Evolutionary conservation across 106 monocot genomes (phyloP), one percentile per base, ranked within the genome.

Genomic region (Allium cepa): DNA sequence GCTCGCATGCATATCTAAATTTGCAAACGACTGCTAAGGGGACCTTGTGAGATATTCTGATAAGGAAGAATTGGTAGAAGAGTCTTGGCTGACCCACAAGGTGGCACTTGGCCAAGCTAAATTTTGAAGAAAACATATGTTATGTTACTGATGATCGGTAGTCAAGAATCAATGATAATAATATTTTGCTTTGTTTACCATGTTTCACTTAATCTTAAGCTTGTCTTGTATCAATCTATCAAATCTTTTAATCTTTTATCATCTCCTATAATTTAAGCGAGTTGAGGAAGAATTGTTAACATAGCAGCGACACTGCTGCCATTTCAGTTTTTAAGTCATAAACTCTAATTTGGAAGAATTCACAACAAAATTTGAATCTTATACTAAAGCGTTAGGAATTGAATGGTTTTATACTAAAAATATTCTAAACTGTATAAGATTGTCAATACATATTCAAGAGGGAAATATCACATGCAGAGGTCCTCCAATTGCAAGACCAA

Each of bases 401-500:
- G 22, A 22, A 22, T 22, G 22, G 22, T 22, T 22, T 22, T 1
- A 22, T 22, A 22, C 22, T 22, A 22, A 1, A 22, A 22, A 22
- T 22, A 22, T 22, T 22, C 22, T 22, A 22, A 22, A 22, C 1
- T 22, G 22, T 22, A 22, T 53, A 53, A 36, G 52, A 49, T 7
- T 18, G 18, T 22, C 47, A 7, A 53, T n/a, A 60, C 10, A 22
- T 22, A 22, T 61, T 18, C 8, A 47, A 14, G 36, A 53, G 50
- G 26, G 16, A 11, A 13, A 53, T 9, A 10, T 69, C 47, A 93
- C 97, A 80, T 99, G 97, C 27, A 99, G 77, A 60, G 84, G 77
- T 69, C 79, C 84, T 64, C 75, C 89, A 68, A 86, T 81, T 17
- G 89, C 84, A 81, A 99, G 87, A 66, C 97, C 97, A 71, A 99